phyloP scores from a whole-genome alignment of 2,329 filamentous ascomycete species.

The Fusarium lateritium region DNA sequence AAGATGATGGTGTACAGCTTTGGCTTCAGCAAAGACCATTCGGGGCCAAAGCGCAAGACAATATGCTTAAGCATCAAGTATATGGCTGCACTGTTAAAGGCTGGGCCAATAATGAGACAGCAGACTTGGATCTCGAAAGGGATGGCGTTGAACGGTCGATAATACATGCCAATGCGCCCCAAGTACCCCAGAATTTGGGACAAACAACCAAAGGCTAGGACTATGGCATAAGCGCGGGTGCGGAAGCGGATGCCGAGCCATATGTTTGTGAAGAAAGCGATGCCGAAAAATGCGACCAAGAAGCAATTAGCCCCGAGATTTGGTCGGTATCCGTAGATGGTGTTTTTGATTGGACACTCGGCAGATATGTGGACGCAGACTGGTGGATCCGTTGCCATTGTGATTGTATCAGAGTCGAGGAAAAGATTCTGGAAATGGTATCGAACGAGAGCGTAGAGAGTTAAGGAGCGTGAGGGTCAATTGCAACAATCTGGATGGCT shows the following conservation, averaged over 20 bases:
- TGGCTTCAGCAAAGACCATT: constrained; percentile 17
- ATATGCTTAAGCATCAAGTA: constrained; percentile 25
- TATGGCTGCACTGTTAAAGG: constrained; percentile 25
- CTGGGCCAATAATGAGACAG: constrained; percentile 21
- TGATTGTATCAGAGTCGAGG: background rate
- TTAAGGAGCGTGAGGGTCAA: background rate
- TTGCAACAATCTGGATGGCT: background rate
- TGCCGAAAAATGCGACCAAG: background rate
- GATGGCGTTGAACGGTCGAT: constrained; percentile 1
- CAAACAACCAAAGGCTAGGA: constrained; percentile 2
- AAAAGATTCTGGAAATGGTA: background rate
- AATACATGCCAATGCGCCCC: constrained; percentile 20
- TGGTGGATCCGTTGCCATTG: background rate
- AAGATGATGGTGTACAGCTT: constrained; percentile 28
- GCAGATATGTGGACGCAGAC: constrained; percentile 6
- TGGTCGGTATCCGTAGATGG: constrained; percentile 5
- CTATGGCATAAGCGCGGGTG: constrained; percentile 17
- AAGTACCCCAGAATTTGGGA: constrained; percentile 5
- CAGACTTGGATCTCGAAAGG: constrained; percentile 18
- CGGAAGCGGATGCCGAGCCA: constrained; percentile 10
- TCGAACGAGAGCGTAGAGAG: background rate
- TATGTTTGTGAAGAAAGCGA: constrained; percentile 8
- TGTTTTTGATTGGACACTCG: constrained; percentile 8
- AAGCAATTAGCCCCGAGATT: constrained; percentile 10
- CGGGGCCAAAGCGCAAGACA: constrained; percentile 9